A percentile compares a stretch with the other conserved stretches of the same genome.
Conservation (phyloP, 2,329 filamentous ascomycete genomes). For the Coniochaeta sp. region DNA sequence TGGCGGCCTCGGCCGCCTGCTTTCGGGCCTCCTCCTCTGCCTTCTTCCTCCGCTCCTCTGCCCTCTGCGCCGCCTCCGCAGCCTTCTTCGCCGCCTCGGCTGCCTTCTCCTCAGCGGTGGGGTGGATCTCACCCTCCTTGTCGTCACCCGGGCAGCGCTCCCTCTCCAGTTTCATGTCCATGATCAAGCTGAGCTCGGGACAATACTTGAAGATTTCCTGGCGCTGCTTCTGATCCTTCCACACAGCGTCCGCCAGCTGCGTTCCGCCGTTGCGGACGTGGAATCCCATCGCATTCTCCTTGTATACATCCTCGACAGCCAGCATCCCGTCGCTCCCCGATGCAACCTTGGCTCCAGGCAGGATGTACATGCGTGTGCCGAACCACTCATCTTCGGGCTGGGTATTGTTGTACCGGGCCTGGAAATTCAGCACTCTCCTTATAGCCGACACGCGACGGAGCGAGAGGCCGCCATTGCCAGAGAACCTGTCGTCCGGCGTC, state of each 20-base stretch:
- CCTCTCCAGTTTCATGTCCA: conserved; percentile 48
- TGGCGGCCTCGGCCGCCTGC: conserved; percentile 3
- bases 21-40: conserved; percentile 1
- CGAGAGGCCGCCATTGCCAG: conserved; percentile 46
- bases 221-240: conserved; percentile 34
- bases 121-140: conserved; percentile 15
- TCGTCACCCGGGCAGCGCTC: conserved; percentile 34
- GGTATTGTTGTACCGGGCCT: conserved; percentile 40
- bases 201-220: conserved; percentile 46
- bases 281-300: conserved; percentile 45
- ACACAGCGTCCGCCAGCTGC: conserved; percentile 33
- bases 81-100: conserved; percentile 1
- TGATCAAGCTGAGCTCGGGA: conserved; percentile 45
- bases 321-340: conserved; percentile 31
- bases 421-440: conserved; percentile 36
- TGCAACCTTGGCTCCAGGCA: conserved; percentile 41
- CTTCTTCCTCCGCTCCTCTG: conserved; percentile 6
- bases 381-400: conserved; percentile 51
- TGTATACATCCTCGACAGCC: conserved; percentile 41
- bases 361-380: conserved; percentile 34
- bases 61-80: background rate
- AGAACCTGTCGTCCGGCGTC: conserved; percentile 32
- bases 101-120: conserved; percentile 8
- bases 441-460: conserved; percentile 45
- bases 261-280: conserved; percentile 38